Evolutionary conservation across 345 rosid species (phyloP), one percentile per base, ranked within the genome.

Genomic region (Gossypium longicalyx): DNA sequence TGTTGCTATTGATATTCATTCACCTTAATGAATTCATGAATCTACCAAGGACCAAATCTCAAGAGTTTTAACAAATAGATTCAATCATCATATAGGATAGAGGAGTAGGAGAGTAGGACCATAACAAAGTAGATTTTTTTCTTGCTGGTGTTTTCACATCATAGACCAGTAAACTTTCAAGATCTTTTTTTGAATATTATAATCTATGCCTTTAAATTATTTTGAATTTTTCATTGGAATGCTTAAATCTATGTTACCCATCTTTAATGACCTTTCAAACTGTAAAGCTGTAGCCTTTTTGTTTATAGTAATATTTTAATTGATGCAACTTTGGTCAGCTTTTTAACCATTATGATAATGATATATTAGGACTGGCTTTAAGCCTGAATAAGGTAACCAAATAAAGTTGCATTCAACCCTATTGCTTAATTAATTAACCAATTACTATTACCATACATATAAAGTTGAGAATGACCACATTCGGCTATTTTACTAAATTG

Each of bases 231-330:
- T 29, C 68, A 73, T 58, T 22, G 52, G 57, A 43, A 69, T 38
- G 60, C 52, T 20, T 41, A 69, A 60, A 51, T 51, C 73, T 27
- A n/a, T 27, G 60, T 69, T 27, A 69, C 60, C 12, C 6, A 56
- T 67, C 62, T 67, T 73, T 58, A 48, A 48, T 73, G 53, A 20
- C 44, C 59, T 73, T 67, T 61, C 66, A 78, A 74, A 68, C 81
- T 54, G 78, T 74, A 79, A 79, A 70, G 75, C 66, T 70, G 71
- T 62, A 49, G n/a, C 6, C 38, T 74, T 61, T 73, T 74, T 52
- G 47, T 27, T 74, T 62, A 58, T 66, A 41, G 60, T 70, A 29
- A 16, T 67, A 74, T 47, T 34, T 34, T 67, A 67, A 74, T 70
- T 45, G 29, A 27, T 70, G 63, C 19, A 67, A 41, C 81, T 67